These are phyloP conservation scores for Xylaria nigripes DNA, from an alignment of 495 filamentous ascomycete genomes.

Conservation along the genomic window DNA sequence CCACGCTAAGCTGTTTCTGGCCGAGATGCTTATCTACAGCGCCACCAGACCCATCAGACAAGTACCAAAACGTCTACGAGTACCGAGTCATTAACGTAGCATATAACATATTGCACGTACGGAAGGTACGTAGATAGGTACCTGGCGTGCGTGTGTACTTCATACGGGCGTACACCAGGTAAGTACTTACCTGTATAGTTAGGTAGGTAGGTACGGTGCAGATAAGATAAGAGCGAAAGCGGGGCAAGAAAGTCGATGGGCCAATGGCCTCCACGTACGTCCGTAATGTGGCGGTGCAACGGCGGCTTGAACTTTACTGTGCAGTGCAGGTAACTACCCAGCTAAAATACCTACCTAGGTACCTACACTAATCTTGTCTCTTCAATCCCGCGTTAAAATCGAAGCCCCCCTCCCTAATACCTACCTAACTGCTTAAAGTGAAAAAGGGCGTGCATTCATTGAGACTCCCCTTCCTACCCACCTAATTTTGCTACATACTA, in stretches of 20 bases:
- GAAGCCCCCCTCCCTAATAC: constrained; percentile 5
- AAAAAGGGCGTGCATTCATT: background rate
- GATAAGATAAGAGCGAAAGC: background rate
- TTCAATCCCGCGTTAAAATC: constrained; percentile 2
- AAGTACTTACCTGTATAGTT: background rate
- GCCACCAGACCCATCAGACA: background rate
- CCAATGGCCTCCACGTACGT: no score
- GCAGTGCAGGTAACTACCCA: no score
- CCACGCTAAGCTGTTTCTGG: constrained; percentile 6
- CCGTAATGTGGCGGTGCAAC: constrained; percentile 3
- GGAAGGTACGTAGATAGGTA: no score
- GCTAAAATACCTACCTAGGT: no score
- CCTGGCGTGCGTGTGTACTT: no score
- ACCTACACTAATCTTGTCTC: no score
- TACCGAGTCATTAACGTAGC: no score
- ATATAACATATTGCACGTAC: no score
- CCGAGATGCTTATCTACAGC: background rate
- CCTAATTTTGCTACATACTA: constrained; percentile 1
- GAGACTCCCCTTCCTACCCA: background rate
- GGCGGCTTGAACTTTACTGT: background rate
- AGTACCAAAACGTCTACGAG: no score
- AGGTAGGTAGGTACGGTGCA: background rate
- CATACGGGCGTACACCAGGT: background rate
- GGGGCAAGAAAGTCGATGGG: background rate
- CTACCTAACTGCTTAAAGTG: background rate